A percentile compares a stretch with the other conserved stretches of the same genome.
Conservation (phyloP, 768 basidiomycete species). For the Tricholoma sp. region DNA sequence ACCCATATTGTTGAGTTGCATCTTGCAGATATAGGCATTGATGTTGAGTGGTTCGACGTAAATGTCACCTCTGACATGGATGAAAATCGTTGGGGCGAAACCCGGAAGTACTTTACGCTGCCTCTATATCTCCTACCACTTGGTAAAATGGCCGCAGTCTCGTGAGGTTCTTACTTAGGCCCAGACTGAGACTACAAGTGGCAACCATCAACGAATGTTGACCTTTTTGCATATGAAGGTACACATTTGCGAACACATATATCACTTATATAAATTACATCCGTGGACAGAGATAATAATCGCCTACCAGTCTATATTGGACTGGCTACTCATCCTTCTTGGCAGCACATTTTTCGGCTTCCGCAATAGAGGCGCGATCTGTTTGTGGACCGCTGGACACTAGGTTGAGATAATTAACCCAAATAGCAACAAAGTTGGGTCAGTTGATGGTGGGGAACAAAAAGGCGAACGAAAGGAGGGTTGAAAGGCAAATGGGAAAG, state of each 20-base stretch:
- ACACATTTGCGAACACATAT: too few relatives aligned
- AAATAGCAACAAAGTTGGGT: not conserved
- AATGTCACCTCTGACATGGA: constrained; percentile 49
- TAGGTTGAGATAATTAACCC: constrained; percentile 7
- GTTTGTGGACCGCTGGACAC: constrained; percentile 69
- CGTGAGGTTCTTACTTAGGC: not conserved
- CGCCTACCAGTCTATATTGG: not conserved
- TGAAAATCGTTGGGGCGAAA: constrained; percentile 69
- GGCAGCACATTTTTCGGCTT: constrained; percentile 83
- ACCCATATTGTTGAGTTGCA: constrained; percentile 82
- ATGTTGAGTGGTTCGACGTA: constrained; percentile 78
- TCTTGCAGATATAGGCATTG: constrained; percentile 74
- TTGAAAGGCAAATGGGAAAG: too few relatives aligned
- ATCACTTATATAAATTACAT: too few relatives aligned
- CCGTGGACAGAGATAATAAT: not conserved
- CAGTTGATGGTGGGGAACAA: not conserved
- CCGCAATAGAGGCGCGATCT: constrained; percentile 79
- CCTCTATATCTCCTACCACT: constrained; percentile 72
- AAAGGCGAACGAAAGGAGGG: not conserved
- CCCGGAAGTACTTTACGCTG: constrained; percentile 70
- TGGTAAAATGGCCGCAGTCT: constrained; percentile 24
- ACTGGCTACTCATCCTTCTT: constrained; percentile 70
- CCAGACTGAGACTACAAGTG: too few relatives aligned
- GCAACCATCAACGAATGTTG: not conserved
- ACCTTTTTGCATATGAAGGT: not conserved